Evolutionary conservation across 1,139 yeast species (phyloP).

Genomic region (Saccharomycopsis crataegensis): DNA sequence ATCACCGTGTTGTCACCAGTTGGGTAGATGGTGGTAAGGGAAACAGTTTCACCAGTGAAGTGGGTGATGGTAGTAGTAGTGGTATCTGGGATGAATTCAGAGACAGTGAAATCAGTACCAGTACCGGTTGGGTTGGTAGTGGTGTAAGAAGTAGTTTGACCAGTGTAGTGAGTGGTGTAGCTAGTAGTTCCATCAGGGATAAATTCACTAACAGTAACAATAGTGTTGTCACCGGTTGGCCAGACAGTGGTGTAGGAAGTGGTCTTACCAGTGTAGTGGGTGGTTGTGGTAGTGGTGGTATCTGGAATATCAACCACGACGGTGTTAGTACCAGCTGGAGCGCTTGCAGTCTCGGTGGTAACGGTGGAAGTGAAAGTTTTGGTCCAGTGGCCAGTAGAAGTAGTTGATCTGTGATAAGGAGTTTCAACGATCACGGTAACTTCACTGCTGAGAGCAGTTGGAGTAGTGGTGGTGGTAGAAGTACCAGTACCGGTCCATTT

Average conservation of each 20-base stretch:
- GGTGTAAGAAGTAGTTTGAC: constrained; percentile 3
- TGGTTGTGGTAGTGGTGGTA: constrained; percentile 2
- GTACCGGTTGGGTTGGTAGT: constrained; percentile 10
- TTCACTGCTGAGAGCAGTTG: not conserved
- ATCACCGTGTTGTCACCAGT: not conserved
- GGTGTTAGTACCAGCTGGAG: constrained; percentile 6
- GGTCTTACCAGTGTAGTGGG: constrained; percentile 7
- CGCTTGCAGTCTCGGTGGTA: not conserved
- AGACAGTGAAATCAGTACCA: not conserved
- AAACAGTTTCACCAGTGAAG: not conserved
- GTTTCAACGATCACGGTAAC: constrained; percentile 5
- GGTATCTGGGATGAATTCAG: constrained; percentile 3
- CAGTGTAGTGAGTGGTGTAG: constrained; percentile 4
- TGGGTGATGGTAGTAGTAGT: constrained; percentile 4
- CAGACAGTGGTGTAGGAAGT: constrained; percentile 3
- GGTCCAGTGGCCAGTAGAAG: constrained; percentile 6
- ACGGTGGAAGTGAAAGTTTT: not conserved
- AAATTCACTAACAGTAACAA: constrained; percentile 6
- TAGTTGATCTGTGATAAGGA: not conserved
- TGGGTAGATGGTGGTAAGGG: not conserved
- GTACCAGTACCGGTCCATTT: constrained; percentile 8
- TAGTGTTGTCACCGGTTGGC: constrained; percentile 4
- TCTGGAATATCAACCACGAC: constrained; percentile 2
- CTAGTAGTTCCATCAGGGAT: constrained; percentile 13
- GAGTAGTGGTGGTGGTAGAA: constrained; percentile 2